Conservation (phyloP, 2,329 filamentous ascomycete genomes). For the Pseudogymnoascus sp. region DNA sequence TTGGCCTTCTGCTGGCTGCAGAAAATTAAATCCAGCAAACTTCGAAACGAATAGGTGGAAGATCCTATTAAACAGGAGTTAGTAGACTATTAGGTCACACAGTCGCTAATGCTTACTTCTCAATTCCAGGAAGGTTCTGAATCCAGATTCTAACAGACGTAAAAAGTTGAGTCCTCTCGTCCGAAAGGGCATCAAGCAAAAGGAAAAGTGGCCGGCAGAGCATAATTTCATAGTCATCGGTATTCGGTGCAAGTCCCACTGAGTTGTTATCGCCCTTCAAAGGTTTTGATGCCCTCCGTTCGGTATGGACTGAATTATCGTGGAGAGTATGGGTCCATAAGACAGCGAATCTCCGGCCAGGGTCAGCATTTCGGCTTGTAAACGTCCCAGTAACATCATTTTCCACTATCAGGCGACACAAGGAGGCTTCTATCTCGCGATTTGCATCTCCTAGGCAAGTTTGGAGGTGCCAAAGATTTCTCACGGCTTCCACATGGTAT, state of each 20-base stretch:
- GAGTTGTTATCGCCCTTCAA: constrained; percentile 29
- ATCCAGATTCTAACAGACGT: constrained; percentile 77
- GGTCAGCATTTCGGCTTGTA: constrained; percentile 44
- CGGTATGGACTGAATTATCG: constrained; percentile 37
- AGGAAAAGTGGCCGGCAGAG: constrained; percentile 74
- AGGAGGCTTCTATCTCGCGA: constrained; percentile 71
- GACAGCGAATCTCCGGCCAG: constrained; percentile 61
- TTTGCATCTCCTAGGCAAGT: constrained; percentile 56
- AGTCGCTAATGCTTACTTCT: constrained; percentile 40
- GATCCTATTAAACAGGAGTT: constrained; percentile 35
- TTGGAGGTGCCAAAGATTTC: constrained; percentile 79
- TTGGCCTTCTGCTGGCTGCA: constrained; percentile 29
- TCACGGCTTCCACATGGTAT: constrained; percentile 87
- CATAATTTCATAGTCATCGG: constrained; percentile 61
- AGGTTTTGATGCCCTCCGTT: constrained; percentile 42
- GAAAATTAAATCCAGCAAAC: constrained; percentile 46
- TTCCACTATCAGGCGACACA: constrained; percentile 60
- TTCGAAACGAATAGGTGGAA: constrained; percentile 54
- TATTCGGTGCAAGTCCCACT: constrained; percentile 40
- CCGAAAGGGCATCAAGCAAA: constrained; percentile 67
- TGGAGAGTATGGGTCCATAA: constrained; percentile 75
- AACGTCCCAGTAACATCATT: constrained; percentile 40
- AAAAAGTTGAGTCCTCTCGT: constrained; percentile 64
- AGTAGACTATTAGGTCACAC: constrained; percentile 13
- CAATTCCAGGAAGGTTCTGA: constrained; percentile 53